Conservation (phyloP, 2,329 filamentous ascomycete species). For the Paradendryphiella salina region DNA sequence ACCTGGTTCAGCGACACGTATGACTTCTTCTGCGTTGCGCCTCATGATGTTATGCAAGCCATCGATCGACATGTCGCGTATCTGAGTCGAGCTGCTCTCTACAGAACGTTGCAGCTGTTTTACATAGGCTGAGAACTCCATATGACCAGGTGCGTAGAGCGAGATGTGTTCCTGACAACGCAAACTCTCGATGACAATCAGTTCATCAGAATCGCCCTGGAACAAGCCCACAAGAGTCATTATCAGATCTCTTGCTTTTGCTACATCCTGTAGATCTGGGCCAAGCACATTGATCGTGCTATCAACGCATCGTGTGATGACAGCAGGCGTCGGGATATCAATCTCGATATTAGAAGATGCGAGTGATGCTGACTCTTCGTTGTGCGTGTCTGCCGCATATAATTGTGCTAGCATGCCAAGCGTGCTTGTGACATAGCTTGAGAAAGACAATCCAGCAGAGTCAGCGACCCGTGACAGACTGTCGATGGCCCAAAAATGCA, state of each 20-base stretch:
- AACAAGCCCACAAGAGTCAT: conserved; percentile 84
- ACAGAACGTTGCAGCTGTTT: conserved; percentile 78
- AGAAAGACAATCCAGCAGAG: conserved; percentile 89
- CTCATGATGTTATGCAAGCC: conserved; percentile 96
- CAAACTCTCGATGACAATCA: conserved; percentile 75
- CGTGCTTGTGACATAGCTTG: conserved; percentile 84
- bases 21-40: conserved; percentile 79
- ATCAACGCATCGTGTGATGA: conserved; percentile 85
- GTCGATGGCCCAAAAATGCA: conserved; percentile 96
- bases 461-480: conserved; percentile 84
- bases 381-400: conserved; percentile 89
- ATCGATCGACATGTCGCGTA: conserved; percentile 80
- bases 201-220: conserved; percentile 69
- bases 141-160: conserved; percentile 84
- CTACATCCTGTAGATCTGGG: conserved; percentile 89
- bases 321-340: conserved; percentile 77
- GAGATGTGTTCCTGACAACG: conserved; percentile 88
- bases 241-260: conserved; percentile 89
- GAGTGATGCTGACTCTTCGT: conserved; percentile 76
- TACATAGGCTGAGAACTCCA: conserved; percentile 84
- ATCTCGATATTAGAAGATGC: conserved; percentile 90
- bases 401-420: conserved; percentile 93
- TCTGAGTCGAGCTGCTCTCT: conserved; percentile 66
- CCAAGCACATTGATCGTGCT: conserved; percentile 96
- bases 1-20: conserved; percentile 72